A percentile compares a stretch with the other conserved stretches of the same genome.
These are phyloP conservation scores for Neopestalotiopsis sp. DNA, from an alignment of 2,329 filamentous ascomycete genomes.

Conservation along the genomic window DNA sequence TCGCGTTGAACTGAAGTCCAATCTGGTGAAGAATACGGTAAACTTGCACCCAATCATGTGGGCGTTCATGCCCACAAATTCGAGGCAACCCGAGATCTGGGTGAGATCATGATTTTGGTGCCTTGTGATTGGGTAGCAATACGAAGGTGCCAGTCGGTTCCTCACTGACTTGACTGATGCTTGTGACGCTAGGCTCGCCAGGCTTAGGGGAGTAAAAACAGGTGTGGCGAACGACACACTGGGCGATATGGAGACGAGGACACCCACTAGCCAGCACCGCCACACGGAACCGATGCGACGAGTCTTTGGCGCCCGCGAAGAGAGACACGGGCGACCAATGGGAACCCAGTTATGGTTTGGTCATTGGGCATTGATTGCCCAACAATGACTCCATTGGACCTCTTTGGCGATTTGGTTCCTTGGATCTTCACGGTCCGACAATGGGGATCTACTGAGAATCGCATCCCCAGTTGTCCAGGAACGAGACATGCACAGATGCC, in stretches of 20 bases:
- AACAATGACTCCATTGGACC: constrained; percentile 1
- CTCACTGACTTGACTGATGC: too few relatives aligned
- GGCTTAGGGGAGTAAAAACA: neutral
- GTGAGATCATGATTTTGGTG: constrained; percentile 8
- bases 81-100: neutral
- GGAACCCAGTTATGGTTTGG: neutral
- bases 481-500: neutral
- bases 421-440: neutral
- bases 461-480: neutral
- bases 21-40: neutral
- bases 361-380: constrained; percentile 4
- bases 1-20: neutral
- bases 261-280: constrained; percentile 9
- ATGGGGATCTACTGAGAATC: neutral
- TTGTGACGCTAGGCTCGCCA: neutral
- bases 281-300: constrained; percentile 12
- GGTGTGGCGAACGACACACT: neutral
- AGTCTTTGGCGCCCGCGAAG: constrained; percentile 6
- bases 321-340: constrained; percentile 5
- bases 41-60: neutral
- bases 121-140: constrained; percentile 5
- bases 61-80: neutral
- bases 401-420: neutral
- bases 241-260: neutral
- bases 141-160: neutral